These are phyloP conservation scores for Trichoderma lentiforme DNA, from an alignment of 2,329 filamentous ascomycete species.

Conservation along the genomic window DNA sequence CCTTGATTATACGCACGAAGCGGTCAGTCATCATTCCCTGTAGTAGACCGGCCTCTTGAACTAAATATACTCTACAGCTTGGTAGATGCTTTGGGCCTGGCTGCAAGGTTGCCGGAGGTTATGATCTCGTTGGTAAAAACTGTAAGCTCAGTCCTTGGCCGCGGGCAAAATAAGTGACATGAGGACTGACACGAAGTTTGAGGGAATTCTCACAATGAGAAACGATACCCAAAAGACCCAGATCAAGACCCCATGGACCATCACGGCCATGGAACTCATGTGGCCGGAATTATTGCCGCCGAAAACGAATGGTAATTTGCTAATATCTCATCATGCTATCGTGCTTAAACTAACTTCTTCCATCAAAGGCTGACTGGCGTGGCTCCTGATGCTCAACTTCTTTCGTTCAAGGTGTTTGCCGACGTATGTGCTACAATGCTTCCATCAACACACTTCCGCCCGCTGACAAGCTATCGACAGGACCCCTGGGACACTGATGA, in stretches of 20 bases:
- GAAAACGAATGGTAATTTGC: slow-evolving; percentile 34
- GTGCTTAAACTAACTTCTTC: not conserved
- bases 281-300: slow-evolving; percentile 49
- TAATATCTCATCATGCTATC: not conserved
- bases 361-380: slow-evolving; percentile 40
- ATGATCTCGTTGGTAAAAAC: slow-evolving; percentile 36
- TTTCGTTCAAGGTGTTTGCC: slow-evolving; percentile 45
- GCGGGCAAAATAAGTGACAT: too few species aligned
- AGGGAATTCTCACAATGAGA: slow-evolving; percentile 33
- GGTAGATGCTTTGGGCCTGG: slow-evolving; percentile 39
- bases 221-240: slow-evolving; percentile 30
- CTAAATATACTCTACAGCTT: slow-evolving; percentile 26
- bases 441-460: not conserved
- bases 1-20: slow-evolving; percentile 39
- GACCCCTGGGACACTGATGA: slow-evolving; percentile 32
- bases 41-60: not conserved
- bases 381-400: slow-evolving; percentile 43
- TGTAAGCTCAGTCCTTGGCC: slow-evolving; percentile 25
- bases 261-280: slow-evolving; percentile 27
- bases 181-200: not conserved
- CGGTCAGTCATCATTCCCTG: slow-evolving; percentile 25
- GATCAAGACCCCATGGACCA: slow-evolving; percentile 29
- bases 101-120: slow-evolving; percentile 38
- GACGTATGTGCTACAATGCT: slow-evolving; percentile 22
- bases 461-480: slow-evolving; percentile 18